phyloP scores from a whole-genome alignment of 805 yeast genomes.

The Myxozyma mucilagina region DNA sequence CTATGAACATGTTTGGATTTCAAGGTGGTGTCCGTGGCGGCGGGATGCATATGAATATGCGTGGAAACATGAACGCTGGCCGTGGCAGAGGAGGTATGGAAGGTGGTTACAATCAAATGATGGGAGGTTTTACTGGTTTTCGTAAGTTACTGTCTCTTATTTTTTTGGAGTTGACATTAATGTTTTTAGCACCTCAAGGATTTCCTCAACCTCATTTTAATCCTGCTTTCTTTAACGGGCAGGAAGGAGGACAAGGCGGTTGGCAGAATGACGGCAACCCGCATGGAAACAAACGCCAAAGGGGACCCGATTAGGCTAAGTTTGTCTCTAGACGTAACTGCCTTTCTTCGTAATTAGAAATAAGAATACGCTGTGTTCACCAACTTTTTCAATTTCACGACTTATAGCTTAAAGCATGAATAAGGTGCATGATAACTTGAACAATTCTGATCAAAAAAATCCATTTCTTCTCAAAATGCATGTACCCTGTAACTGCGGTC shows the following conservation, averaged over 20 bases:
- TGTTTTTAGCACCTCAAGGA: constrained; percentile 19
- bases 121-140: constrained; percentile 19
- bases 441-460: too few species aligned
- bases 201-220: constrained; percentile 31
- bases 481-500: too few species aligned
- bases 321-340: not conserved
- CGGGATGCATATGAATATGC: constrained; percentile 26
- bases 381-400: too few species aligned
- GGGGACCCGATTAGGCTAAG: constrained; percentile 1
- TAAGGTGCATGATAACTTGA: too few species aligned
- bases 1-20: constrained; percentile 29
- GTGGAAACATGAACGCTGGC: constrained; percentile 16
- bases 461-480: too few species aligned
- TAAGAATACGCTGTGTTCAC: not conserved
- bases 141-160: constrained; percentile 11
- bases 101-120: constrained; percentile 10
- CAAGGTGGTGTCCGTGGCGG: constrained; percentile 24
- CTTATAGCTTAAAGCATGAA: too few species aligned
- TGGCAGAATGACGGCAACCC: constrained; percentile 31
- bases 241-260: constrained; percentile 21
- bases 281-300: constrained; percentile 31
- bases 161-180: not conserved
- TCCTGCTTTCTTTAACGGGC: constrained; percentile 30
- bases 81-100: constrained; percentile 29
- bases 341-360: not conserved